Conservation (phyloP, 148 eudicot species). For the Gaultheria prostrata region DNA sequence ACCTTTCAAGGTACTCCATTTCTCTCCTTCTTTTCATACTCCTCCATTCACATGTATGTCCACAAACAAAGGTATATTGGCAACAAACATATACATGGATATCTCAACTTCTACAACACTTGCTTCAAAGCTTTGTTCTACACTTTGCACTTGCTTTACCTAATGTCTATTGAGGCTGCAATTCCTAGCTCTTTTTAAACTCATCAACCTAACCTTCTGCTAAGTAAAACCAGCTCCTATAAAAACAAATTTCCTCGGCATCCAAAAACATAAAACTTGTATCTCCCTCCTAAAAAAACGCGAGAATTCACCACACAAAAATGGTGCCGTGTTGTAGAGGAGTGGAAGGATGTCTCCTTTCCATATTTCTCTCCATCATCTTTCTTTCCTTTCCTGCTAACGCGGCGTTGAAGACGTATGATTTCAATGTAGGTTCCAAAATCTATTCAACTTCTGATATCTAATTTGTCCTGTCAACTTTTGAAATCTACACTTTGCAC, state of each 20-base stretch:
- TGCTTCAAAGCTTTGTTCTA: constrained; percentile 30
- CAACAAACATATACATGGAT: constrained; percentile 22
- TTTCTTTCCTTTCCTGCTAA: constrained; percentile 19
- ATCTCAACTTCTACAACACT: constrained; percentile 18
- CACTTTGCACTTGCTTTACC: constrained; percentile 22
- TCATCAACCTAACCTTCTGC: neutral
- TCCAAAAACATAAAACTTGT: neutral
- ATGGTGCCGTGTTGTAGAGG: neutral
- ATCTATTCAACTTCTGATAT: neutral
- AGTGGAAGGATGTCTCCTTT: constrained; percentile 5
- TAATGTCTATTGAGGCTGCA: constrained; percentile 12
- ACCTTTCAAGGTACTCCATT: constrained; percentile 11
- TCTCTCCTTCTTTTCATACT: neutral
- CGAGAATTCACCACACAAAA: neutral
- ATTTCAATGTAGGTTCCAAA: constrained; percentile 41
- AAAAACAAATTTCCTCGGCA: neutral
- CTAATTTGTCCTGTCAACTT: neutral
- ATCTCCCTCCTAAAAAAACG: neutral
- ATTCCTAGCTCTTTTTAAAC: neutral
- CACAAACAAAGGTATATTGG: neutral
- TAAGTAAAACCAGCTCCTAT: neutral
- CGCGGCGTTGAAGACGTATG: constrained; percentile 46
- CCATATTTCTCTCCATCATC: constrained; percentile 4
- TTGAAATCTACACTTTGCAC: too few species aligned
- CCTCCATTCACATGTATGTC: neutral